These are phyloP conservation scores for Leccinum fibrillosum DNA, from an alignment of 768 basidiomycete species.

Conservation along the genomic window DNA sequence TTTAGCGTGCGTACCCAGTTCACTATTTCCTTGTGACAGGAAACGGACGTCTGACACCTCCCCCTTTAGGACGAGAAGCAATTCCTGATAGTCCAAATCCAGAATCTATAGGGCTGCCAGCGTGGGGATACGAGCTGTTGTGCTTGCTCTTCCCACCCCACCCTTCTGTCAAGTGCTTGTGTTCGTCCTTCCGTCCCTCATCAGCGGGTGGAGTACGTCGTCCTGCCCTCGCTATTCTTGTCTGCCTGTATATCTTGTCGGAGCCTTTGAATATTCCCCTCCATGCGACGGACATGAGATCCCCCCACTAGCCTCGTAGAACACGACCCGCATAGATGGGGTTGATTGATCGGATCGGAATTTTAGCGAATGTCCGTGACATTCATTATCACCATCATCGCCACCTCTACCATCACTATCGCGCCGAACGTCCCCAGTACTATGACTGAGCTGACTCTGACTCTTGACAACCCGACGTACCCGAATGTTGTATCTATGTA, in stretches of 20 bases:
- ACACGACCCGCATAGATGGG: background rate
- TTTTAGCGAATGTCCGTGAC: background rate
- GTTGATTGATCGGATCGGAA: background rate
- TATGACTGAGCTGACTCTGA: background rate
- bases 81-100: constrained; percentile 91
- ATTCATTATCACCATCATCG: background rate
- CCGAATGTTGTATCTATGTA: background rate
- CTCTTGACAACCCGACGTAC: background rate
- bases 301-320: background rate
- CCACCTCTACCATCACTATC: background rate
- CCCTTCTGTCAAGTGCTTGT: background rate
- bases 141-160: background rate
- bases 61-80: constrained; percentile 80
- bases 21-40: background rate
- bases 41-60: background rate
- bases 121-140: background rate
- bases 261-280: background rate
- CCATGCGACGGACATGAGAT: background rate
- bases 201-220: background rate
- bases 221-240: background rate
- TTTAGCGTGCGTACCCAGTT: constrained; percentile 60
- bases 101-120: constrained; percentile 53
- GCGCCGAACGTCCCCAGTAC: background rate
- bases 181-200: background rate
- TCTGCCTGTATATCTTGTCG: background rate